A percentile compares a stretch with the other conserved stretches of the same genome.
These are phyloP conservation scores for Thinopyrum elongatum DNA, from an alignment of 176 grass and related monocot genomes.

Conservation along the genomic window DNA sequence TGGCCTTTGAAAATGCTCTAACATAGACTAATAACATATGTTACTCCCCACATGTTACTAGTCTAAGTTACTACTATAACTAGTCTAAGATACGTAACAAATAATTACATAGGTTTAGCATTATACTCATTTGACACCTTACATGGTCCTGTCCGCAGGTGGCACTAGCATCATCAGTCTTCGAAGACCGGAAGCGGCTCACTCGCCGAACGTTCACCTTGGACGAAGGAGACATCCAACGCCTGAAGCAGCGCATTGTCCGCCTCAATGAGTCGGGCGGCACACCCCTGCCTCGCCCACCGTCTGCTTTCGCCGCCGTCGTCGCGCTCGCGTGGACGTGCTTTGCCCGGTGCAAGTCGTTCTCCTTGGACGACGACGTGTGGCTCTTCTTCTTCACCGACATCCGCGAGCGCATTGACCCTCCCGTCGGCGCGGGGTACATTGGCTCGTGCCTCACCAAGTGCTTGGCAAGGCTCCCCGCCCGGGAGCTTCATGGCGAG, in stretches of 20 bases:
- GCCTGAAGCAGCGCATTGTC: slow-evolving; percentile 27
- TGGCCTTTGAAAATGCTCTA: no score
- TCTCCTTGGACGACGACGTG: slow-evolving; percentile 8
- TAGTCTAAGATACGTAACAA: no score
- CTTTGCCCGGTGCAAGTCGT: background rate
- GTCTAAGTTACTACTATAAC: no score
- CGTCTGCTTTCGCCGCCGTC: slow-evolving; percentile 40
- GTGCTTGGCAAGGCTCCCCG: background rate
- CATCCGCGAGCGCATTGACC: slow-evolving; percentile 30
- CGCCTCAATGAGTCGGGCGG: background rate
- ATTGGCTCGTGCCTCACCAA: slow-evolving; percentile 31
- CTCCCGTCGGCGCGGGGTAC: slow-evolving; percentile 25
- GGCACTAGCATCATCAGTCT: rapidly evolving
- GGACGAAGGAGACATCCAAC: background rate
- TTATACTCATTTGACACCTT: no score
- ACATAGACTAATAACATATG: no score
- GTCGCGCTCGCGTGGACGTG: slow-evolving; percentile 30
- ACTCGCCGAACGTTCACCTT: slow-evolving; percentile 29
- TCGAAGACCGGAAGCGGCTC: background rate
- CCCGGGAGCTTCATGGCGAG: slow-evolving; percentile 14
- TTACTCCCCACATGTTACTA: no score
- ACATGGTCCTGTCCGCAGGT: background rate
- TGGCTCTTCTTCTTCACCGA: slow-evolving; percentile 39
- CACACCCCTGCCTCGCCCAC: background rate
- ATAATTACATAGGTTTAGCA: no score